Evolutionary conservation across 2,329 filamentous ascomycete species (phyloP), one percentile per base, ranked within the genome.

Genomic region (Scedosporium boydii): DNA sequence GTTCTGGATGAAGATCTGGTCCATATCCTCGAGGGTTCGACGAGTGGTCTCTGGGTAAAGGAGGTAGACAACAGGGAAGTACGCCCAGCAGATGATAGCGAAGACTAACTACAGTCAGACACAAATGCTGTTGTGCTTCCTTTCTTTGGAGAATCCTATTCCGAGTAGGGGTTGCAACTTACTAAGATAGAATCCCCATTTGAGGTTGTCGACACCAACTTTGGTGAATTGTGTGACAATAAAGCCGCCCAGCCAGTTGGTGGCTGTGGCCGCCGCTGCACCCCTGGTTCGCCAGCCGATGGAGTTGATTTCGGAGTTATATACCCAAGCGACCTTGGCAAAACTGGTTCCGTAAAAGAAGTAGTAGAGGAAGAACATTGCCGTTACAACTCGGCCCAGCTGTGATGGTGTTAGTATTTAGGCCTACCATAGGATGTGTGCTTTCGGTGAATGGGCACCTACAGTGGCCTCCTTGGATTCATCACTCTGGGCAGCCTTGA

Each of bases 1-100:
- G 51, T 71, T 68, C 41, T 68, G 67, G 42, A 70, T 70, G 63
- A 76, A 77, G 48, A 77, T 76, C 62, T 76, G 70, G 64, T 81
- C 78, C 68, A 81, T 80, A 55, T 81, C 78, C 66, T 82, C 79
- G 6, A 82, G 71, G 0, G 78, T 76, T 9, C 75, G 72, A 57
- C 77, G 71, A 5, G 75, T 69, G 1, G 80, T 82, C 66, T 82
- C 80, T 0, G 78, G 79, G 62, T 82, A 81, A 55, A 83, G 73
- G 63, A 79, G 73, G 67, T 78, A 82, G 4, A 80, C 76, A 46
- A 76, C 65, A 12, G 74, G 74, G 38, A 74, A 68, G 63, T 71
- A 75, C 16, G 68, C 66, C 67, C 70, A 73, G 64, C 71, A 74
- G 58, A 75, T 69, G 59, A 70, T 64, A 14, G 70, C 70, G 29